Evolutionary conservation across 345 rosid species (phyloP).

Genomic region (Eutrema heterophyllum): DNA sequence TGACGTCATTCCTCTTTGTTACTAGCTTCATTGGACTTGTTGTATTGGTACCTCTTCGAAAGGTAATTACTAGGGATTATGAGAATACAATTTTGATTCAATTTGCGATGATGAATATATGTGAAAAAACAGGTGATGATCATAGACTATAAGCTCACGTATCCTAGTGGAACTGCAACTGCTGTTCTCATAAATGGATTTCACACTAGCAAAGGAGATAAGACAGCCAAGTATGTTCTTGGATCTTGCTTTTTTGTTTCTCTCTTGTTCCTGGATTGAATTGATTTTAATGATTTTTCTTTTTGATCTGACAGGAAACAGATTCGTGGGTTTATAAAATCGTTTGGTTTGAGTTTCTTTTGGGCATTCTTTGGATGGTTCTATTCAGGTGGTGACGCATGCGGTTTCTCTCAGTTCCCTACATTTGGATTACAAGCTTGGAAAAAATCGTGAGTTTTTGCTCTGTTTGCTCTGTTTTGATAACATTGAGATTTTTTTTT

Average conservation of each 20-base stretch:
- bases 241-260: not conserved
- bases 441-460: slow-evolving; percentile 60
- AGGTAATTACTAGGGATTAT: slow-evolving; percentile 35
- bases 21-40: slow-evolving; percentile 77
- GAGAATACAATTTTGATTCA: not conserved
- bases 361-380: slow-evolving; percentile 96
- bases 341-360: slow-evolving; percentile 62
- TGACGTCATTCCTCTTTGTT: slow-evolving; percentile 74
- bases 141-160: slow-evolving; percentile 67
- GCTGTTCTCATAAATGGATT: slow-evolving; percentile 87
- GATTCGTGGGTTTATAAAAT: slow-evolving; percentile 61
- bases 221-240: slow-evolving; percentile 57
- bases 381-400: slow-evolving; percentile 55
- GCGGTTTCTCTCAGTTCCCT: slow-evolving; percentile 80
- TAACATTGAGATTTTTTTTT: not conserved
- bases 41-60: slow-evolving; percentile 82
- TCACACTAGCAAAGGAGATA: slow-evolving; percentile 72
- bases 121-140: slow-evolving; percentile 64
- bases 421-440: slow-evolving; percentile 77
- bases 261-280: slow-evolving; percentile 3
- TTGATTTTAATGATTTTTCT: not conserved
- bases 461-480: not conserved
- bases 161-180: slow-evolving; percentile 95
- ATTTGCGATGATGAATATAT: not conserved
- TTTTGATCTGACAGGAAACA: slow-evolving; percentile 49